Evolutionary conservation across 345 rosid genomes (phyloP).

Genomic region (Pugionium dolabratum): DNA sequence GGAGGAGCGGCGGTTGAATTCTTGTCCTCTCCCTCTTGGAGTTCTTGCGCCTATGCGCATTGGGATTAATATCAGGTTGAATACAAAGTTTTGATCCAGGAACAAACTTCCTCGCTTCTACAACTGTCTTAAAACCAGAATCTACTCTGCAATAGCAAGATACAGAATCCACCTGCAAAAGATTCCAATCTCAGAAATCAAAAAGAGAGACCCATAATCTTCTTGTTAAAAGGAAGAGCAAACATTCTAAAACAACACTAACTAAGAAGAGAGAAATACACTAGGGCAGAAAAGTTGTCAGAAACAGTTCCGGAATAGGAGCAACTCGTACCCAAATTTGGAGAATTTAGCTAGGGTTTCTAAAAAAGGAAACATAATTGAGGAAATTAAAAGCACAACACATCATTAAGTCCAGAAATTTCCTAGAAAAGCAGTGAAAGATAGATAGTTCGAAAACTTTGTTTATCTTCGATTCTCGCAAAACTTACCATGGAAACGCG

Average conservation of each 20-base stretch:
- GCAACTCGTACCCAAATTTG: constrained; percentile 15
- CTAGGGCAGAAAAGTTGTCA: constrained; percentile 23
- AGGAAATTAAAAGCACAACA: constrained; percentile 18
- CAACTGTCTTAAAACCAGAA: constrained; percentile 84
- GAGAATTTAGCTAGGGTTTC: constrained; percentile 35
- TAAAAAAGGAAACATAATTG: constrained; percentile 28
- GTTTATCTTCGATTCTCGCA: neutral
- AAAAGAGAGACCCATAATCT: no score
- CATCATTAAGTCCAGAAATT: neutral
- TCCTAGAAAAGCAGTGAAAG: constrained; percentile 11
- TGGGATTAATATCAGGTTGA: constrained; percentile 90
- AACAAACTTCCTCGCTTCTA: constrained; percentile 93
- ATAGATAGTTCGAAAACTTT: neutral
- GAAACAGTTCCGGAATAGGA: constrained; percentile 6
- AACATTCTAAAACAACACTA: neutral
- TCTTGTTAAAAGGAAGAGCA: no score
- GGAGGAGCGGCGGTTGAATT: constrained; percentile 79
- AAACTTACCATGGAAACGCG: neutral
- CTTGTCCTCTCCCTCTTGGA: constrained; percentile 73
- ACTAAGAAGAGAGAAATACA: neutral
- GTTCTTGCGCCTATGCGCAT: constrained; percentile 79
- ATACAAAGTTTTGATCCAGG: constrained; percentile 95
- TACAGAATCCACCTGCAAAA: constrained; percentile 89
- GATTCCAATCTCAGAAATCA: neutral
- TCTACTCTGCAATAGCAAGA: constrained; percentile 97